Conservation (phyloP, 2,329 filamentous ascomycete genomes). For the Pseudogymnoascus sp. region DNA sequence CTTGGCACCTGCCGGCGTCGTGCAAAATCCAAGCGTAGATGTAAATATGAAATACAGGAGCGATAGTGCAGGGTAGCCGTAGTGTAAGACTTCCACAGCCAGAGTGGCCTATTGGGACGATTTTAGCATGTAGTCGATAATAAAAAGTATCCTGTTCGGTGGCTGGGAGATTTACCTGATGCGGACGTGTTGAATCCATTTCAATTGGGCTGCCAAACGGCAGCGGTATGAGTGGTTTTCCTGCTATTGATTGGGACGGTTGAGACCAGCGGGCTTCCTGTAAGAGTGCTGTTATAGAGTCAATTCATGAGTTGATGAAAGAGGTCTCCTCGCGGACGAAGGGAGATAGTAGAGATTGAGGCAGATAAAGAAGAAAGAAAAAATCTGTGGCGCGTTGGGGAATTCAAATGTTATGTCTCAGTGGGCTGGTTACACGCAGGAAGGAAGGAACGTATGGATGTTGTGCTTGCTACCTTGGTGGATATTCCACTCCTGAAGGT, state of each 20-base stretch:
- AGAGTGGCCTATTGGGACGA: not conserved
- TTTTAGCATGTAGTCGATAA: not conserved
- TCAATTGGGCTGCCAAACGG: not conserved
- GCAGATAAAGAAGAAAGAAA: slow-evolving; percentile 2
- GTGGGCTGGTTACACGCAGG: not conserved
- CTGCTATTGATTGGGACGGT: not conserved
- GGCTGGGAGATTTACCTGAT: not conserved
- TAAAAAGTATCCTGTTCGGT: not conserved
- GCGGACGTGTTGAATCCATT: not conserved
- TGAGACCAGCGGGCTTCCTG: not conserved
- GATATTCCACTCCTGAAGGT: not conserved
- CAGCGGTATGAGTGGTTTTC: not conserved
- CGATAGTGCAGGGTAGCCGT: slow-evolving; percentile 49
- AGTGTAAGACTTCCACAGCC: slow-evolving; percentile 39
- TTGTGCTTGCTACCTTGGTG: not conserved
- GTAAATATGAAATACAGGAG: slow-evolving; percentile 52
- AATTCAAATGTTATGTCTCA: not conserved
- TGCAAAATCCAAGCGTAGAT: slow-evolving; percentile 44
- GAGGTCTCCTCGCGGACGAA: not conserved
- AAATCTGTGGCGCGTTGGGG: not conserved
- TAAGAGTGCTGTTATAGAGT: not conserved
- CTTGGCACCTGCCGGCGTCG: slow-evolving; percentile 41
- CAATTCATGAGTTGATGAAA: not conserved
- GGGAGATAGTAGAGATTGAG: not conserved
- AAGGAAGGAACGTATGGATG: not conserved